Conservation (phyloP, 148 eudicot species). For the Diospyros kaki region DNA sequence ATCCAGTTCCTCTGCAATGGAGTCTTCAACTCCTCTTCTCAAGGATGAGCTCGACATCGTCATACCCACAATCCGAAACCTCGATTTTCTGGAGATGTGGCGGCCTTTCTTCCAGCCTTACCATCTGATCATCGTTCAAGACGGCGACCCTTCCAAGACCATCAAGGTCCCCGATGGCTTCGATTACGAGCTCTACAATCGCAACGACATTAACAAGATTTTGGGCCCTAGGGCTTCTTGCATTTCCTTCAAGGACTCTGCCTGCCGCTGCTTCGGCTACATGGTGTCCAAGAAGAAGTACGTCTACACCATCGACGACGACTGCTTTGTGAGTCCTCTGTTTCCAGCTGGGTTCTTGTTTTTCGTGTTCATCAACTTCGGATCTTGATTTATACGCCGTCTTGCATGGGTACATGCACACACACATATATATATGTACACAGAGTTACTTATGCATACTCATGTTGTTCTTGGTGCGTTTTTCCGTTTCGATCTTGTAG, state of each 20-base stretch:
- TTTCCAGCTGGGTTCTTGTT: slow-evolving; percentile 4
- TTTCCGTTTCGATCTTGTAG: not conserved
- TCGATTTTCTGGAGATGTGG: slow-evolving; percentile 67
- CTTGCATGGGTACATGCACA: no score
- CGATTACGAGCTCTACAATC: slow-evolving; percentile 59
- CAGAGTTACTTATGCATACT: not conserved
- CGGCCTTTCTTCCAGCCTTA: slow-evolving; percentile 49
- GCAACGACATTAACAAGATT: slow-evolving; percentile 48
- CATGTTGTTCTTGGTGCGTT: not conserved
- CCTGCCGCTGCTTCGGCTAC: slow-evolving; percentile 58
- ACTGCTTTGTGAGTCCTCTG: slow-evolving; percentile 52
- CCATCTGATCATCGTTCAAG: slow-evolving; percentile 61
- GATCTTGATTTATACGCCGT: not conserved
- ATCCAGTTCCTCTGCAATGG: slow-evolving; percentile 15
- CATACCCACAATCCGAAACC: slow-evolving; percentile 66
- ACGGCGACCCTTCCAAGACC: slow-evolving; percentile 57
- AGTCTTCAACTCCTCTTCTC: slow-evolving; percentile 25
- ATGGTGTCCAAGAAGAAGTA: slow-evolving; percentile 72
- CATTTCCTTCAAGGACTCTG: slow-evolving; percentile 69
- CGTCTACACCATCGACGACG: slow-evolving; percentile 67
- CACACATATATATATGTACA: no score
- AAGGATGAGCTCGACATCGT: slow-evolving; percentile 62
- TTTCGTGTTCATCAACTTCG: not conserved
- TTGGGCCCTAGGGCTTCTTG: slow-evolving; percentile 61
- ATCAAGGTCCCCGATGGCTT: slow-evolving; percentile 50